Evolutionary conservation across 2,329 filamentous ascomycete species (phyloP).

Genomic region (Alternaria sp.): DNA sequence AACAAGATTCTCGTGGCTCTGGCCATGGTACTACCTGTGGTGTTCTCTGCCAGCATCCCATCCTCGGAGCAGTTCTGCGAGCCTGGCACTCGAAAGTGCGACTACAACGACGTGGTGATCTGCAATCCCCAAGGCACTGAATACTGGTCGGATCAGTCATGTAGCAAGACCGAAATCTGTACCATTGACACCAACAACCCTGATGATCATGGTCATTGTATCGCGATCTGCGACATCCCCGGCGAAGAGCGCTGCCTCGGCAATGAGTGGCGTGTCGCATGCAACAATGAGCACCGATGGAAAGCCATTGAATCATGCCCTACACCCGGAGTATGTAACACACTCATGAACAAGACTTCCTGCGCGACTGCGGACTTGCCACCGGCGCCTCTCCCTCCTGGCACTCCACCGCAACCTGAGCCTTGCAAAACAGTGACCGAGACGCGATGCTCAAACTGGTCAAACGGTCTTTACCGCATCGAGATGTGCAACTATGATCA

Average conservation of each 20-base stretch:
- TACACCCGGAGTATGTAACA: neutral
- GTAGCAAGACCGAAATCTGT: neutral
- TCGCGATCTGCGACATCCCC: neutral
- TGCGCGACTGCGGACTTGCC: neutral
- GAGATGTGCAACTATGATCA: neutral
- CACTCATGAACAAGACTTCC: neutral
- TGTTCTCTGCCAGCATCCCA: neutral
- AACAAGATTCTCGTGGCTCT: conserved; percentile 1
- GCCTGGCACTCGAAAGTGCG: neutral
- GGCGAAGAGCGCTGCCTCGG: neutral
- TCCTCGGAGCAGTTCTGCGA: neutral
- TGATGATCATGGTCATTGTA: neutral
- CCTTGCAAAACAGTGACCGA: neutral
- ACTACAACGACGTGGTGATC: neutral
- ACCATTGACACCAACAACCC: neutral
- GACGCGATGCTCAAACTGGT: neutral
- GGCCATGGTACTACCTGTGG: neutral
- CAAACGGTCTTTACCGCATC: neutral
- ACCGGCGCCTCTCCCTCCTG: neutral
- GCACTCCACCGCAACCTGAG: neutral
- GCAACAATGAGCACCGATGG: neutral
- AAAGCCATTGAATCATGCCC: neutral
- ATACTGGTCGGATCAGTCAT: neutral
- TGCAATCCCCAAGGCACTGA: neutral
- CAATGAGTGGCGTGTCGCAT: neutral